phyloP scores from a whole-genome alignment of 768 basidiomycete species.

The Pisolithus marmoratus region DNA sequence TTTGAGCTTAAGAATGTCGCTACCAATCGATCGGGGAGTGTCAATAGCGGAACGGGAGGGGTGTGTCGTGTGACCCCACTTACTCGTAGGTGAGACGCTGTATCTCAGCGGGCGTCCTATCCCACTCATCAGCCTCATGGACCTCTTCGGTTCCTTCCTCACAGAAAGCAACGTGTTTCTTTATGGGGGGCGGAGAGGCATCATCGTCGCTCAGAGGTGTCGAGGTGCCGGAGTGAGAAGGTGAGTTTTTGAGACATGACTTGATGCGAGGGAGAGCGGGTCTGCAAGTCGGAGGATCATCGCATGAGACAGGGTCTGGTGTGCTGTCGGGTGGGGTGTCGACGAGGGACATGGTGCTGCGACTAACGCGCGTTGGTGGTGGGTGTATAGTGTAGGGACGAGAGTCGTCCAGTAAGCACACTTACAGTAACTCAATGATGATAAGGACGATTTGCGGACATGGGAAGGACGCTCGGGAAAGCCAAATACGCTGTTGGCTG shows the following conservation, averaged over 20 bases:
- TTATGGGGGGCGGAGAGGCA: background rate
- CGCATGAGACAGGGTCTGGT: slow-evolving; percentile 1
- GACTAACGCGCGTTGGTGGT: no score
- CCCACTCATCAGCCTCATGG: slow-evolving; percentile 71
- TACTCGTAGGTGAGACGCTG: slow-evolving; percentile 61
- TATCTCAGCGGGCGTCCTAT: slow-evolving; percentile 66
- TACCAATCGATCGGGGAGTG: slow-evolving; percentile 15
- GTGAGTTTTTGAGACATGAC: slow-evolving; percentile 11
- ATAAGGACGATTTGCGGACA: no score
- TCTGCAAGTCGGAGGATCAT: slow-evolving; percentile 6
- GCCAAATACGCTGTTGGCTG: no score
- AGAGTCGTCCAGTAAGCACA: no score
- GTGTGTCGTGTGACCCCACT: slow-evolving; percentile 26
- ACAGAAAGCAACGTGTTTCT: slow-evolving; percentile 62
- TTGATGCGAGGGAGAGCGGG: slow-evolving; percentile 10
- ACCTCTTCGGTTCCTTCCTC: slow-evolving; percentile 51
- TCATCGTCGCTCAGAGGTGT: slow-evolving; percentile 4
- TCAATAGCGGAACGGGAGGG: background rate
- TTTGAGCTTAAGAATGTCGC: slow-evolving; percentile 64
- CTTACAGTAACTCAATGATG: no score
- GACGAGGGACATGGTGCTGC: no score
- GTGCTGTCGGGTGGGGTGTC: no score
- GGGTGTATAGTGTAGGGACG: no score
- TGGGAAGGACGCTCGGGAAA: no score
- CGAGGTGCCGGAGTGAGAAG: slow-evolving; percentile 8